Evolutionary conservation across 108 stramenopile species (phyloP), one percentile per base, ranked within the genome.

Genomic region (Halocafeteria seosinensis): DNA sequence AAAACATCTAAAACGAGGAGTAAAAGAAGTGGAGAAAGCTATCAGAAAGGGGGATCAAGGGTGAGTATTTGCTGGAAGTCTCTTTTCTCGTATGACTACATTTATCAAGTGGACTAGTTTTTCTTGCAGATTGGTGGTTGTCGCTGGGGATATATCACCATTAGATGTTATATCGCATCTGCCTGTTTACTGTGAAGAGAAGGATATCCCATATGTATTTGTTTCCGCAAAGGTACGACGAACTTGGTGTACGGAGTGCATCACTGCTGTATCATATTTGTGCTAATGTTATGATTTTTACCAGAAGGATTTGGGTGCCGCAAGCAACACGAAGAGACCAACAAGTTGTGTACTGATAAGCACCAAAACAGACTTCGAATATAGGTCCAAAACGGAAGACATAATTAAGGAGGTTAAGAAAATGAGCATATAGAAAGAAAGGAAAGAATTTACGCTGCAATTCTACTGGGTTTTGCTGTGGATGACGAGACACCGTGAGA

Each of bases 21-120:
- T 98, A 35, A 98, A 98, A 73, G 96, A 98, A 78, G 88, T 98
- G 33, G 86, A 91, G 53, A 98, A 98, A 78, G 91, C 88, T 31
- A 38, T 98, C 12, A 85, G 94, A 31, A 94, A 98, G 76, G 90
- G 91, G 6, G 88, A 88, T 37, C 88, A 76, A 60, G 96, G 96
- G 5, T 62, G 75, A 62, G 52, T 53, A 30, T 9, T 9, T 30
- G 8, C 6, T 27, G 29, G 28, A 3, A 9, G 29, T 53, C 29
- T 30, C 52, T 27, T 53, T 53, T 9, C 29, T 30, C 6, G 3
- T 5, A 5, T 3, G 9, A 9, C 3, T 8, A 9, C 6, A 30
- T 30, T 53, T 30, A 5, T 3, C 52, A 3, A 53, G 52, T 27
- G 6, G 29, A 9, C 52, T 53, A 3, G 6, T 53, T 53, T 3